Evolutionary conservation across 2,329 filamentous ascomycete species (phyloP).

Genomic region (Sporothrix dimorphospora): DNA sequence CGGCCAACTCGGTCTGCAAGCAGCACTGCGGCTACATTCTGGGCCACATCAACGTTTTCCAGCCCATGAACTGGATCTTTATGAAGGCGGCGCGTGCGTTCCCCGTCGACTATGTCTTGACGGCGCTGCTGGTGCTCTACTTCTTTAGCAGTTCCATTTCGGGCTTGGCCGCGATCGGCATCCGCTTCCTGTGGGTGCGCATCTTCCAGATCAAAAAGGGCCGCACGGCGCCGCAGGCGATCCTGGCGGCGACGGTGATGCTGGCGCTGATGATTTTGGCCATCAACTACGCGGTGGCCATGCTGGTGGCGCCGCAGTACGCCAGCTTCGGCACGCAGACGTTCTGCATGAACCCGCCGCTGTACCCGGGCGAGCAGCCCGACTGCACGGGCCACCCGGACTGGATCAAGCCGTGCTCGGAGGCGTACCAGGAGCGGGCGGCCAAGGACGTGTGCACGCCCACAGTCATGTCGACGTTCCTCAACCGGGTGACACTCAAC

Average conservation of each 20-base stretch:
- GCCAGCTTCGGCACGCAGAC: constrained; percentile 92
- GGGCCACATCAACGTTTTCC: constrained; percentile 84
- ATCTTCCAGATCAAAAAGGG: constrained; percentile 91
- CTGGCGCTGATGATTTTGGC: constrained; percentile 86
- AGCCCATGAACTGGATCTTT: constrained; percentile 90
- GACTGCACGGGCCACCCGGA: constrained; percentile 74
- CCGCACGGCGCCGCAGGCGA: constrained; percentile 85
- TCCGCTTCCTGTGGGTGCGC: constrained; percentile 93
- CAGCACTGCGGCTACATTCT: constrained; percentile 89
- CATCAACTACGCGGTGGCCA: constrained; percentile 89
- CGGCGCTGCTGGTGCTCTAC: constrained; percentile 80
- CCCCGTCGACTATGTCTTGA: constrained; percentile 89
- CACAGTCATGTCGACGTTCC: constrained; percentile 85
- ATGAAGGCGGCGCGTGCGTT: constrained; percentile 81
- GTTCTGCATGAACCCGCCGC: constrained; percentile 77
- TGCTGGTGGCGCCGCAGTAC: constrained; percentile 95
- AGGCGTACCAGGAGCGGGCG: constrained; percentile 69
- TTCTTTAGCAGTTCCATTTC: constrained; percentile 88
- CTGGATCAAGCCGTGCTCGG: constrained; percentile 80
- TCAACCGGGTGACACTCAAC: constrained; percentile 89
- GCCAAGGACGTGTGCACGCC: constrained; percentile 85
- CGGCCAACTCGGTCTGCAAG: constrained; percentile 92
- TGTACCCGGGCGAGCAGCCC: constrained; percentile 65
- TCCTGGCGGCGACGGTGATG: constrained; percentile 88
- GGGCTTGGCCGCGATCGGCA: constrained; percentile 83